Evolutionary conservation across 495 filamentous ascomycete species (phyloP).

Genomic region (Melanomma pulvis-pyrius): DNA sequence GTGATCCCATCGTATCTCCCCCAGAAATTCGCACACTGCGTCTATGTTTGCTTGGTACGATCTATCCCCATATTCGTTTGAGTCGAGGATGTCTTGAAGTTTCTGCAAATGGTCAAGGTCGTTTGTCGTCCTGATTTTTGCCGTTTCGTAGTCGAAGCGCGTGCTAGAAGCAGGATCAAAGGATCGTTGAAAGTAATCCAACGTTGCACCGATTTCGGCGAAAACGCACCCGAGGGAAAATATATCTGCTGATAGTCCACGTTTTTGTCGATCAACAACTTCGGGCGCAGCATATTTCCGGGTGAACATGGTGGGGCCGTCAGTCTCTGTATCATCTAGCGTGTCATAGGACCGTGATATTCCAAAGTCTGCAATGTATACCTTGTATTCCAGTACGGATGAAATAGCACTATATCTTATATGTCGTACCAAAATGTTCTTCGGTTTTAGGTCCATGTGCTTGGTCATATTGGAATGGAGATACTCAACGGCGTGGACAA

Average conservation of each 20-base stretch:
- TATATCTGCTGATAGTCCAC: conserved; percentile 24
- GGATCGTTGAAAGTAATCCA: background rate
- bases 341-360: conserved; percentile 12
- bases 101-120: background rate
- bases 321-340: conserved; percentile 33
- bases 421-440: conserved; percentile 30
- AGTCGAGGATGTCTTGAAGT: background rate
- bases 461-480: conserved; percentile 25
- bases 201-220: conserved; percentile 13
- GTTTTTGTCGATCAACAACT: conserved; percentile 18
- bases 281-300: conserved; percentile 27
- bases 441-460: conserved; percentile 39
- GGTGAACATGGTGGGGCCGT: conserved; percentile 25
- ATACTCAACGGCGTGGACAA: conserved; percentile 13
- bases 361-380: conserved; percentile 26
- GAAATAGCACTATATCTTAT: background rate
- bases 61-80: background rate
- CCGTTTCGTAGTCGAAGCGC: background rate
- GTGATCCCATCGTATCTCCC: background rate
- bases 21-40: background rate
- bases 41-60: conserved; percentile 18
- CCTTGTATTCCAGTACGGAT: background rate
- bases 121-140: background rate
- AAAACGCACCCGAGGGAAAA: conserved; percentile 36
- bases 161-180: background rate